These are phyloP conservation scores for Trametes cinnabarina DNA, from an alignment of 768 basidiomycete genomes.

Conservation along the genomic window DNA sequence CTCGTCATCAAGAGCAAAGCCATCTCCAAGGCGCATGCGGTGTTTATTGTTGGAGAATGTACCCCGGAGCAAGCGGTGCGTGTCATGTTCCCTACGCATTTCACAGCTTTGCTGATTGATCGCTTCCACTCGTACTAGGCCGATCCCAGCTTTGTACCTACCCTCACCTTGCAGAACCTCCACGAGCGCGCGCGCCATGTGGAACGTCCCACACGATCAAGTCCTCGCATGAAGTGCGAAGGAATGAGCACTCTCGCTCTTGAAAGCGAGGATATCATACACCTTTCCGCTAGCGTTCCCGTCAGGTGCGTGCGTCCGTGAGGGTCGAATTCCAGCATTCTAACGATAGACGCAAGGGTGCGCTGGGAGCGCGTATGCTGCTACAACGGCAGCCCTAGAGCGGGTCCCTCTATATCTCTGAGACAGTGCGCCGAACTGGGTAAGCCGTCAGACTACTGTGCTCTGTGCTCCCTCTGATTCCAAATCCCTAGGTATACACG, in stretches of 20 bases:
- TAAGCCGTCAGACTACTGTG: constrained; percentile 30
- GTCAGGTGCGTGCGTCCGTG: constrained; percentile 40
- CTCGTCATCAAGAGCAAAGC: constrained; percentile 58
- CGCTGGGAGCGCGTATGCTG: constrained; percentile 30
- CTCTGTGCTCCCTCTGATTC: not conserved
- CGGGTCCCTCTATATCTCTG: not conserved
- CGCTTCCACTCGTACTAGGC: constrained; percentile 35
- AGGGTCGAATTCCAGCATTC: not conserved
- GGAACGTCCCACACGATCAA: constrained; percentile 7
- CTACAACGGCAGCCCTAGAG: constrained; percentile 11
- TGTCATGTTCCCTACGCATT: constrained; percentile 10
- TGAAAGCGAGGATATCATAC: constrained; percentile 52
- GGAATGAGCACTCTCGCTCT: constrained; percentile 40
- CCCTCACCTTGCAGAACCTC: constrained; percentile 7
- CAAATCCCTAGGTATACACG: constrained; percentile 48
- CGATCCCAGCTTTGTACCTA: constrained; percentile 49
- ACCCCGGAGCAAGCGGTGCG: constrained; percentile 56
- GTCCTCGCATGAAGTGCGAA: constrained; percentile 39
- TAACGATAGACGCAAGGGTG: constrained; percentile 15
- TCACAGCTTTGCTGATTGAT: not conserved
- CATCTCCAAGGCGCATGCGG: constrained; percentile 61
- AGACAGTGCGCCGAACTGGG: constrained; percentile 44
- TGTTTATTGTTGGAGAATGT: constrained; percentile 54
- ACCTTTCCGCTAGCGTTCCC: constrained; percentile 41
- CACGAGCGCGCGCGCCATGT: not conserved